Conservation (phyloP, 192 early-diverging fungal genomes). For the Phlyctochytrium planicorne region DNA sequence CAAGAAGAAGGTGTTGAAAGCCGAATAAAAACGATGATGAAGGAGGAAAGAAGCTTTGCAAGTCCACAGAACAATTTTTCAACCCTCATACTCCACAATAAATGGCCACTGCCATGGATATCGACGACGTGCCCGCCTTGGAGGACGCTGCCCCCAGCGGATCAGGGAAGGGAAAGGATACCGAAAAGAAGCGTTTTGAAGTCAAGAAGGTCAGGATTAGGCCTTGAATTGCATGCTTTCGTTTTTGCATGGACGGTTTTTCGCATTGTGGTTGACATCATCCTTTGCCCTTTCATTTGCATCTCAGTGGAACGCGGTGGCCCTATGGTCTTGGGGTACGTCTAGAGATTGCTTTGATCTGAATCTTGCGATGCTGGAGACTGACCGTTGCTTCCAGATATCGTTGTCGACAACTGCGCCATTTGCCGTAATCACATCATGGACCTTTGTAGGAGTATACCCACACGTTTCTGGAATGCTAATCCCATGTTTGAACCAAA, state of each 20-base stretch:
- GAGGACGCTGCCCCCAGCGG: constrained; percentile 38
- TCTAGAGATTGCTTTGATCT: constrained; percentile 8
- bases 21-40: too few relatives aligned
- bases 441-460: constrained; percentile 77
- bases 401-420: constrained; percentile 96
- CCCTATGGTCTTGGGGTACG: constrained; percentile 97
- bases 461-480: not conserved
- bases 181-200: constrained; percentile 83
- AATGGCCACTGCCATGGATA: constrained; percentile 35
- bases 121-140: constrained; percentile 17
- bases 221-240: not conserved
- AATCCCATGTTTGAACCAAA: constrained; percentile 18
- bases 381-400: constrained; percentile 57
- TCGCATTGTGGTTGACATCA: not conserved
- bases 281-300: constrained; percentile 3
- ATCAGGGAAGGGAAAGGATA: constrained; percentile 40
- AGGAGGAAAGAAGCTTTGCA: not conserved
- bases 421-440: constrained; percentile 99
- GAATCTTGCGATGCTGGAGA: not conserved
- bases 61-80: not conserved
- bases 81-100: too few relatives aligned
- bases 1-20: not conserved
- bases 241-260: not conserved
- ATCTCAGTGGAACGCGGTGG: constrained; percentile 96
- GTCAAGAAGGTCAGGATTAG: constrained; percentile 79